These are phyloP conservation scores for Rhinocladiella similis DNA, from an alignment of 2,329 filamentous ascomycete genomes.

Conservation along the genomic window DNA sequence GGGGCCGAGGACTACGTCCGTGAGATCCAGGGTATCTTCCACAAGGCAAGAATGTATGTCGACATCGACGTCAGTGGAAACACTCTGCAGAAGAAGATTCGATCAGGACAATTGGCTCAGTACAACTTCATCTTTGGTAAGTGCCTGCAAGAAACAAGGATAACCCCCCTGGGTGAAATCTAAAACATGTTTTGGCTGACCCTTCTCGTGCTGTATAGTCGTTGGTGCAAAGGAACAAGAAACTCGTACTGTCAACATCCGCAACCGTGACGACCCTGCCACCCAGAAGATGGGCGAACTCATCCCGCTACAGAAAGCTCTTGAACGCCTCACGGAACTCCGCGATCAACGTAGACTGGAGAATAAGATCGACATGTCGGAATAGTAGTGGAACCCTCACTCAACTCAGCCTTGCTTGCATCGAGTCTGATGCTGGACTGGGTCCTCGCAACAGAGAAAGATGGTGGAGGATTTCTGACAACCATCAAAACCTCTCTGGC, in stretches of 20 bases:
- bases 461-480: too few relatives aligned
- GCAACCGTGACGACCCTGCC: constrained; percentile 63
- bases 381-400: constrained; percentile 4
- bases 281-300: constrained; percentile 64
- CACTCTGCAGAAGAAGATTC: constrained; percentile 54
- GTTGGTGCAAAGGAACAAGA: constrained; percentile 65
- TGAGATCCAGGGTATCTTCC: constrained; percentile 48
- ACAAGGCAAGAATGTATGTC: constrained; percentile 47
- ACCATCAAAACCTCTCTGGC: too few relatives aligned
- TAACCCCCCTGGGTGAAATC: too few relatives aligned
- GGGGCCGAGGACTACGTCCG: constrained; percentile 49
- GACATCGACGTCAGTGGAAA: constrained; percentile 52
- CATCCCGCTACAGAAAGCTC: constrained; percentile 59
- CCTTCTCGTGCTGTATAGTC: constrained; percentile 40
- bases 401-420: not conserved
- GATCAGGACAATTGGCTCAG: constrained; percentile 48
- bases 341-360: constrained; percentile 48
- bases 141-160: too few relatives aligned
- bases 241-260: constrained; percentile 60
- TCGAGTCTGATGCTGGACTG: not conserved
- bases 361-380: constrained; percentile 34
- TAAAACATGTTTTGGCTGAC: too few relatives aligned
- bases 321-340: constrained; percentile 52
- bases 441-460: not conserved
- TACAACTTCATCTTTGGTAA: constrained; percentile 55